Percentiles rank a stretch among this genome's conserved stretches.
Evolutionary conservation across 2,329 filamentous ascomycete genomes (phyloP).

Genomic region (Sphaerostilbella broomeana): DNA sequence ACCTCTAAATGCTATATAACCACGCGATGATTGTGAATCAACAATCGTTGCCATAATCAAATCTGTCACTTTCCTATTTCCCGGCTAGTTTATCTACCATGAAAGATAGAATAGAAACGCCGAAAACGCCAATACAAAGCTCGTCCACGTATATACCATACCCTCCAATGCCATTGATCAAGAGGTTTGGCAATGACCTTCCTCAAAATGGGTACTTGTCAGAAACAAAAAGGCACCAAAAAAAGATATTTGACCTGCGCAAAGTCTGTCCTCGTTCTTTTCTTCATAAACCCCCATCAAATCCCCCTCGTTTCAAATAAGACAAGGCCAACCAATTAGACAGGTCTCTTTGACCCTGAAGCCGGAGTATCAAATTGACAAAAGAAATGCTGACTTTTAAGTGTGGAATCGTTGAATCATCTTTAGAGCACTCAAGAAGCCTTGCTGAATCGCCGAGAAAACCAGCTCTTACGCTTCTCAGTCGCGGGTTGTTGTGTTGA

Average conservation of each 20-base stretch:
- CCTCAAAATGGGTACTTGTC: too few relatives aligned
- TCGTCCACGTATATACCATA: slow-evolving; percentile 17
- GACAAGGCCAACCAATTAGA: slow-evolving; percentile 3
- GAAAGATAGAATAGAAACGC: too few relatives aligned
- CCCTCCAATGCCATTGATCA: too few relatives aligned
- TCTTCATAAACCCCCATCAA: too few relatives aligned
- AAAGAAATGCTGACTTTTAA: too few relatives aligned
- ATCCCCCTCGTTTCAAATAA: not conserved
- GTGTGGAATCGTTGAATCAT: not conserved
- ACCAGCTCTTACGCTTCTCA: slow-evolving; percentile 87
- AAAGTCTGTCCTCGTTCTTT: too few relatives aligned
- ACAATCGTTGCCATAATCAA: slow-evolving; percentile 11
- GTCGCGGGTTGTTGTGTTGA: slow-evolving; percentile 20
- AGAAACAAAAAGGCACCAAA: slow-evolving; percentile 1
- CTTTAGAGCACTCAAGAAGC: slow-evolving; percentile 21
- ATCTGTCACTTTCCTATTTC: too few relatives aligned
- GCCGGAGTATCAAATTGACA: too few relatives aligned
- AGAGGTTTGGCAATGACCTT: too few relatives aligned
- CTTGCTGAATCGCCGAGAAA: slow-evolving; percentile 75
- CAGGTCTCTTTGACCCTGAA: slow-evolving; percentile 2
- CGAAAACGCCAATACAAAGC: slow-evolving; percentile 16
- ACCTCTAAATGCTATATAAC: slow-evolving; percentile 18
- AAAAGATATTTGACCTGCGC: too few relatives aligned
- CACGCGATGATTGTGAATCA: slow-evolving; percentile 17
- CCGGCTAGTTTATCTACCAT: too few relatives aligned